Conservation (phyloP, 805 yeast species). For the Candida pseudofarinosa region DNA sequence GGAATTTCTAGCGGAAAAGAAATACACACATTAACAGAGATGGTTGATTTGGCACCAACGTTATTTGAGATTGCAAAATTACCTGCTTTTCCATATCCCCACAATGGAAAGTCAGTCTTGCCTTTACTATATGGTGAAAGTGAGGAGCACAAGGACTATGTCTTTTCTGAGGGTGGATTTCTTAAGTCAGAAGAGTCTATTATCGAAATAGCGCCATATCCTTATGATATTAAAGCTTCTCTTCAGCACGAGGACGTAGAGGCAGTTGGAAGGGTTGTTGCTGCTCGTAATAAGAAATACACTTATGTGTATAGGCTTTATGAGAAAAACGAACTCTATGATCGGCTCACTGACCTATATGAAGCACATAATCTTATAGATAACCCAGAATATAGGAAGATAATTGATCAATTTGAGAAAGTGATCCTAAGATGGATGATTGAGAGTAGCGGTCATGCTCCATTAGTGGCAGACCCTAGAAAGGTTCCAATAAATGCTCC, state of each 20-base stretch:
- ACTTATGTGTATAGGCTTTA: conserved; percentile 4
- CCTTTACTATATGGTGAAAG: conserved; percentile 1
- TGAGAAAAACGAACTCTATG: conserved; percentile 3
- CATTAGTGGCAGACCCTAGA: conserved; percentile 1
- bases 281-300: conserved; percentile 2
- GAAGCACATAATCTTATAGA: conserved; percentile 5
- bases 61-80: conserved; percentile 8
- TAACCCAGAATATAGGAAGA: not conserved
- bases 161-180: conserved; percentile 10
- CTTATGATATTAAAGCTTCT: conserved; percentile 3
- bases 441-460: conserved; percentile 3
- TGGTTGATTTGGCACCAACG: conserved; percentile 12
- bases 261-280: conserved; percentile 4
- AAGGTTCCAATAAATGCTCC: not conserved
- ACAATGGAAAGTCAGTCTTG: conserved; percentile 3
- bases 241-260: conserved; percentile 3
- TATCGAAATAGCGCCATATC: conserved; percentile 3
- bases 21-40: conserved; percentile 7
- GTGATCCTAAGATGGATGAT: not conserved
- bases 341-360: not conserved
- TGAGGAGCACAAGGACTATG: conserved; percentile 9
- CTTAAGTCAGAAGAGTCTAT: conserved; percentile 2
- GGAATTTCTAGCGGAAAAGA: conserved; percentile 6
- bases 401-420: not conserved
- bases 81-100: conserved; percentile 1